Percentiles rank a stretch among this genome's conserved stretches.
phyloP scores from a whole-genome alignment of 805 yeast species.

The Suhomyces emberorum region DNA sequence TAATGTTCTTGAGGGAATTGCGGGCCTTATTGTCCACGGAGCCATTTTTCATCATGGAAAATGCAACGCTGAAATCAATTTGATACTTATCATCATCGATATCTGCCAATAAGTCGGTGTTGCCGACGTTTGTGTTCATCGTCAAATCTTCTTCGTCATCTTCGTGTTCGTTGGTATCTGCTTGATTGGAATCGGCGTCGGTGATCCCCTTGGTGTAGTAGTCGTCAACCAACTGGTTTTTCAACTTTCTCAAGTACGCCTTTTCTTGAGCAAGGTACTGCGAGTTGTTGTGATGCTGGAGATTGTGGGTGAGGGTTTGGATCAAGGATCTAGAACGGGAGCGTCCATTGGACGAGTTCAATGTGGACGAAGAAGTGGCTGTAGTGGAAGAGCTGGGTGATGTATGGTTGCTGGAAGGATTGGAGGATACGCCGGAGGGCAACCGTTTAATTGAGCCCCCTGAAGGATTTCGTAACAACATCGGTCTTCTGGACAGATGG shows the following conservation, averaged over 20 bases:
- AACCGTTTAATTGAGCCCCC: not conserved
- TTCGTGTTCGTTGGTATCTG: slow-evolving; percentile 22
- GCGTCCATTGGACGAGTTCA: slow-evolving; percentile 1
- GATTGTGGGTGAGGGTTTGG: slow-evolving; percentile 16
- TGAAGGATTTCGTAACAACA: slow-evolving; percentile 5
- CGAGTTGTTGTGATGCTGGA: slow-evolving; percentile 19
- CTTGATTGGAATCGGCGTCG: slow-evolving; percentile 31
- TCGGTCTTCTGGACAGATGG: slow-evolving; percentile 4
- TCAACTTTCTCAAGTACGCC: slow-evolving; percentile 59
- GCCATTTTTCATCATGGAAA: slow-evolving; percentile 30
- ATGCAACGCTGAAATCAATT: slow-evolving; percentile 44
- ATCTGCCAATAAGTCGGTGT: slow-evolving; percentile 35
- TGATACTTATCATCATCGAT: slow-evolving; percentile 45
- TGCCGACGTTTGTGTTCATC: slow-evolving; percentile 30
- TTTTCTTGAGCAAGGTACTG: slow-evolving; percentile 62
- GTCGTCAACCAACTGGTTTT: slow-evolving; percentile 62
- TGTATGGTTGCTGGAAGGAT: not conserved
- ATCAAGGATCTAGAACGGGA: slow-evolving; percentile 18
- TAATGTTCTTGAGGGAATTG: slow-evolving; percentile 28
- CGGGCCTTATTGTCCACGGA: slow-evolving; percentile 5
- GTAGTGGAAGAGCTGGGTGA: not conserved
- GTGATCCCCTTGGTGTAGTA: slow-evolving; percentile 68
- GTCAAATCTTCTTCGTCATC: slow-evolving; percentile 30
- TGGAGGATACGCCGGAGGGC: not conserved
- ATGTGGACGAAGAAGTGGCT: not conserved